Conservation (phyloP, 345 rosid genomes). For the Corchorus capsularis region DNA sequence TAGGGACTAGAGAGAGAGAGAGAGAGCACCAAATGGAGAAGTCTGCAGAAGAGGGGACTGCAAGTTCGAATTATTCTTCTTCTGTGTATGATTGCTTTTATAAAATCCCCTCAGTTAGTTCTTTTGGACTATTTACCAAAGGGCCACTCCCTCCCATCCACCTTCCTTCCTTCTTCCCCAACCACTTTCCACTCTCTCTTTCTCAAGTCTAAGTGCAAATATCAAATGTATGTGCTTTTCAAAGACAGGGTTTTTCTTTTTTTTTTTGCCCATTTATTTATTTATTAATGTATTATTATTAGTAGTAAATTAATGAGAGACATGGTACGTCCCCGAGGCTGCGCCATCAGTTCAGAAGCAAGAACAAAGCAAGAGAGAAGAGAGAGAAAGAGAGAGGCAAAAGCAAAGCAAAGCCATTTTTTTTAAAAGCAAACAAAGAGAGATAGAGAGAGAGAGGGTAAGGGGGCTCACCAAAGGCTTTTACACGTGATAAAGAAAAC, state of each 20-base stretch:
- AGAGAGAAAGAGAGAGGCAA: constrained; percentile 13
- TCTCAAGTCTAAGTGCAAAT: background rate
- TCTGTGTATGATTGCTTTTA: constrained; percentile 61
- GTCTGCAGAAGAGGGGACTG: constrained; percentile 59
- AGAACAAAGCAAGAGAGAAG: constrained; percentile 28
- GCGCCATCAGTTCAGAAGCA: constrained; percentile 39
- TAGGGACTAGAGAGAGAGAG: constrained; percentile 28
- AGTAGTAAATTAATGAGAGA: background rate
- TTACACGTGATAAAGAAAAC: constrained; percentile 97
- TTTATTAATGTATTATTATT: background rate
- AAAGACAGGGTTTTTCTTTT: background rate
- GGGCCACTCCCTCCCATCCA: background rate
- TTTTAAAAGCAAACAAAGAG: constrained; percentile 17
- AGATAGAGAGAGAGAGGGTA: background rate
- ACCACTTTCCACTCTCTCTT: constrained; percentile 18
- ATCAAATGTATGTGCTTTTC: background rate
- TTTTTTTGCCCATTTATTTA: background rate
- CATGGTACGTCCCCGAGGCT: constrained; percentile 45
- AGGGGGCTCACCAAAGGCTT: constrained; percentile 38
- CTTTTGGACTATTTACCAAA: constrained; percentile 30
- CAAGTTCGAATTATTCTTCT: constrained; percentile 83
- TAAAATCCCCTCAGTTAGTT: constrained; percentile 26
- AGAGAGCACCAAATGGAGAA: constrained; percentile 38
- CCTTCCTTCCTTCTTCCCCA: background rate
- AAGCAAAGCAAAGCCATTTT: constrained; percentile 11